Conservation (phyloP, 371 early-diverging fungal species). For the Apophysomyces ossiformis region DNA sequence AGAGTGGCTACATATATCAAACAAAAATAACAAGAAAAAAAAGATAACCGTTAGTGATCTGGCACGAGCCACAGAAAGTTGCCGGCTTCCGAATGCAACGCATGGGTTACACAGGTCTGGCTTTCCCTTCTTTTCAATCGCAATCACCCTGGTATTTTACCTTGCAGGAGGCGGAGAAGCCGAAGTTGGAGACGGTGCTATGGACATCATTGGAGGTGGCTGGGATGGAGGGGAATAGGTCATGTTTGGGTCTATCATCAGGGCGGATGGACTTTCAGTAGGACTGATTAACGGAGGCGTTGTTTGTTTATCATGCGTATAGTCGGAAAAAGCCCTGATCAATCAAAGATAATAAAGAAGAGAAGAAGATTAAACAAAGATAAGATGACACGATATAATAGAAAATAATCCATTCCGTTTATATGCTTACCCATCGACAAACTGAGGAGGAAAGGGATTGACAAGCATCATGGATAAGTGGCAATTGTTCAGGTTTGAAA, state of each 20-base stretch:
- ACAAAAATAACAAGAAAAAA: not conserved
- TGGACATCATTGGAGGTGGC: not conserved
- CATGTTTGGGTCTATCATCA: not conserved
- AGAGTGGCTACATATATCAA: slow-evolving; percentile 5
- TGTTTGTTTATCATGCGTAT: slow-evolving; percentile 1
- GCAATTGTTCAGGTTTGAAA: too few relatives aligned
- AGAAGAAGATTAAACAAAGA: too few relatives aligned
- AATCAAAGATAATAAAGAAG: not conserved
- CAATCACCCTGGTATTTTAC: slow-evolving; percentile 9
- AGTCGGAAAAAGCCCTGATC: not conserved
- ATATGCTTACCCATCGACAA: not conserved
- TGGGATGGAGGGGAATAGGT: slow-evolving; percentile 11
- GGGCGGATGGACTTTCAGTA: not conserved
- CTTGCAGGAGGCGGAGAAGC: slow-evolving; percentile 13
- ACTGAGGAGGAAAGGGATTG: slow-evolving; percentile 1
- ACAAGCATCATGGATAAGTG: not conserved
- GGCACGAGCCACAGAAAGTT: slow-evolving; percentile 4
- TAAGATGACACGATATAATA: too few relatives aligned
- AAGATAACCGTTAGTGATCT: slow-evolving; percentile 4
- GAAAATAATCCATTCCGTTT: too few relatives aligned
- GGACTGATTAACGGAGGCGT: not conserved
- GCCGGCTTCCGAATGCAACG: slow-evolving; percentile 13
- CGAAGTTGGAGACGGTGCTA: slow-evolving; percentile 15
- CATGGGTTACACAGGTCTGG: slow-evolving; percentile 20
- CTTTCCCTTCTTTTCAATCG: not conserved